phyloP scores from a whole-genome alignment of 2,329 filamentous ascomycete species.

The Hymenoscyphus occultus region DNA sequence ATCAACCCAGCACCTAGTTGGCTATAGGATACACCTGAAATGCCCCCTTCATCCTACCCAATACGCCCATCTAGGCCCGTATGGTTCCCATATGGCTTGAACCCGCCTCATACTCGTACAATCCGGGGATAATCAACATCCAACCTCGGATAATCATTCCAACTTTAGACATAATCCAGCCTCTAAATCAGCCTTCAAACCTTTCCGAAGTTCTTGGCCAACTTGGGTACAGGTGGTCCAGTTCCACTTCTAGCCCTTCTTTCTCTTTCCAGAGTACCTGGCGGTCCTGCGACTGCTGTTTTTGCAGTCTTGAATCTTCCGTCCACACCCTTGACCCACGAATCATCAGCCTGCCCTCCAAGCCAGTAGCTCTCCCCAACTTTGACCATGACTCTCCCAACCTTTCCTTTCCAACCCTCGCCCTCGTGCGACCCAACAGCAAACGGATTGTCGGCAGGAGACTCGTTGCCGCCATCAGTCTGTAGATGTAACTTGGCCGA shows the following conservation, averaged over 20 bases:
- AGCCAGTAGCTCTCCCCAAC: constrained; percentile 80
- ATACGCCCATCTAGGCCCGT: constrained; percentile 18
- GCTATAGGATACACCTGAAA: constrained; percentile 20
- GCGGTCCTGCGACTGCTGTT: constrained; percentile 38
- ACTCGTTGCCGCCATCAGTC: constrained; percentile 40
- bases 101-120: constrained; percentile 6
- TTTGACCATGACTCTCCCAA: constrained; percentile 76
- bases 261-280: constrained; percentile 42
- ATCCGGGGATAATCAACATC: constrained; percentile 4
- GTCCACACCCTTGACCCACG: constrained; percentile 64
- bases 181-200: constrained; percentile 12
- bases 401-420: constrained; percentile 71
- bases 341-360: constrained; percentile 58
- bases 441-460: constrained; percentile 66
- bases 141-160: background rate
- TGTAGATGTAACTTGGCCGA: constrained; percentile 34
- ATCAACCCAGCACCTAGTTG: constrained; percentile 4
- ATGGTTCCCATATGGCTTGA: constrained; percentile 3
- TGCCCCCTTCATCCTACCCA: constrained; percentile 17
- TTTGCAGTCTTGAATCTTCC: constrained; percentile 54
- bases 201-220: constrained; percentile 24
- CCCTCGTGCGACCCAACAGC: constrained; percentile 67
- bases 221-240: constrained; percentile 37
- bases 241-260: constrained; percentile 44
- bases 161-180: background rate